These are phyloP conservation scores for Trichoderma pleuroti DNA, from an alignment of 2,329 filamentous ascomycete species.

Conservation along the genomic window DNA sequence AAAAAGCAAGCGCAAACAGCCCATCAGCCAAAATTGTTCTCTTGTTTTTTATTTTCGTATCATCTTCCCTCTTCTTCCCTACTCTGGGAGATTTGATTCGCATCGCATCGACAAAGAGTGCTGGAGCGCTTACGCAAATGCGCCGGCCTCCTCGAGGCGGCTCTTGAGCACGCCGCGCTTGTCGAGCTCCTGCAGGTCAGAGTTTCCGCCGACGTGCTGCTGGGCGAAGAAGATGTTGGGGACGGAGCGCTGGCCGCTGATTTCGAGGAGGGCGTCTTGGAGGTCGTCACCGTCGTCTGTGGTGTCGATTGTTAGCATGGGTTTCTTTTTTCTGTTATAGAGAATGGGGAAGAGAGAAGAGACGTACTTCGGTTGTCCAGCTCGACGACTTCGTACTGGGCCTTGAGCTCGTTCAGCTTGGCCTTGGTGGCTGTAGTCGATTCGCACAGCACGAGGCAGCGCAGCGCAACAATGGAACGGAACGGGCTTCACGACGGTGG, in stretches of 20 bases:
- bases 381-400: constrained; percentile 74
- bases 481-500: constrained; percentile 2
- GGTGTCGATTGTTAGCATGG: neutral
- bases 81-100: too few species aligned
- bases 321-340: too few species aligned
- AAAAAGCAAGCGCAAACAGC: neutral
- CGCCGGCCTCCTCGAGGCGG: constrained; percentile 43
- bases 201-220: constrained; percentile 96
- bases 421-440: constrained; percentile 59
- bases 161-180: constrained; percentile 37
- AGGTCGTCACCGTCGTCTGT: constrained; percentile 77
- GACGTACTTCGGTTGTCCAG: constrained; percentile 77
- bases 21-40: constrained; percentile 10
- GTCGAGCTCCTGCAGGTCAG: constrained; percentile 67
- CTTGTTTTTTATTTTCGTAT: neutral
- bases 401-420: constrained; percentile 64
- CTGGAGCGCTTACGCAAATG: constrained; percentile 37
- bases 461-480: neutral
- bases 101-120: neutral
- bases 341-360: neutral
- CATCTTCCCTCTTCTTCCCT: neutral
- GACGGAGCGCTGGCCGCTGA: constrained; percentile 82
- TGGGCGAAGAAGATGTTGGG: constrained; percentile 92
- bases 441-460: neutral
- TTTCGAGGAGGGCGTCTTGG: constrained; percentile 75